phyloP scores from a whole-genome alignment of 768 basidiomycete genomes.

The Panus rudis region DNA sequence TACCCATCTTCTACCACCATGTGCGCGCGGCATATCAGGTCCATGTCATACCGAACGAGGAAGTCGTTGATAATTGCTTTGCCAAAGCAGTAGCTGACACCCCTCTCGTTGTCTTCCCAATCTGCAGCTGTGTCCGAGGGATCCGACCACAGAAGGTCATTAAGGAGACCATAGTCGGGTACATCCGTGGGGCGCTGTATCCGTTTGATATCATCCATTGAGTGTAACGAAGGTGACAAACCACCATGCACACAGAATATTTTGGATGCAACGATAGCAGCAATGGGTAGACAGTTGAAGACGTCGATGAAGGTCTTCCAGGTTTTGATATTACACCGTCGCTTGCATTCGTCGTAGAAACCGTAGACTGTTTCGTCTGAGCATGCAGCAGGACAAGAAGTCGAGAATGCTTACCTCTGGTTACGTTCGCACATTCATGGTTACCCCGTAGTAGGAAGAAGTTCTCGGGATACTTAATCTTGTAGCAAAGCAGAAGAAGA shows the following conservation, averaged over 20 bases:
- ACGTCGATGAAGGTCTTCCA: conserved; percentile 99
- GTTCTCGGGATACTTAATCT: conserved; percentile 99
- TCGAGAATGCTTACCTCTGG: conserved; percentile 63
- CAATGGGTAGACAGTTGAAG: conserved; percentile 98
- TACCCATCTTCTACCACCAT: conserved; percentile 99
- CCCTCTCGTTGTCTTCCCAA: conserved; percentile 99
- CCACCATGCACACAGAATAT: conserved; percentile 99
- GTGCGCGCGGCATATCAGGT: conserved; percentile 97
- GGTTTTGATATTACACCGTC: conserved; percentile 98
- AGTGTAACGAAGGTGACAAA: conserved; percentile 83
- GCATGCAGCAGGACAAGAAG: conserved; percentile 4
- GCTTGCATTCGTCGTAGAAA: conserved; percentile 99
- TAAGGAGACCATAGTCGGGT: conserved; percentile 94
- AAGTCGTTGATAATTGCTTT: conserved; percentile 97
- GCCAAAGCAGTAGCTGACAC: conserved; percentile 98
- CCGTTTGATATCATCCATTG: conserved; percentile 98
- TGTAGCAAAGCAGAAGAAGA: conserved; percentile 93
- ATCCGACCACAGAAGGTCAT: conserved; percentile 97
- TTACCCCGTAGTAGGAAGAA: conserved; percentile 97
- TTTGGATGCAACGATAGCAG: conserved; percentile 97
- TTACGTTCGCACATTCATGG: conserved; percentile 99
- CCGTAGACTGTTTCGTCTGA: conserved; percentile 70
- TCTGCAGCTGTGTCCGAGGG: conserved; percentile 96
- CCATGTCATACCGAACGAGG: conserved; percentile 93
- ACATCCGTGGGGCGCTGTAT: conserved; percentile 98